Evolutionary conservation across 352 stramenopile species (phyloP).

Genomic region (Globisporangium iwayamae): DNA sequence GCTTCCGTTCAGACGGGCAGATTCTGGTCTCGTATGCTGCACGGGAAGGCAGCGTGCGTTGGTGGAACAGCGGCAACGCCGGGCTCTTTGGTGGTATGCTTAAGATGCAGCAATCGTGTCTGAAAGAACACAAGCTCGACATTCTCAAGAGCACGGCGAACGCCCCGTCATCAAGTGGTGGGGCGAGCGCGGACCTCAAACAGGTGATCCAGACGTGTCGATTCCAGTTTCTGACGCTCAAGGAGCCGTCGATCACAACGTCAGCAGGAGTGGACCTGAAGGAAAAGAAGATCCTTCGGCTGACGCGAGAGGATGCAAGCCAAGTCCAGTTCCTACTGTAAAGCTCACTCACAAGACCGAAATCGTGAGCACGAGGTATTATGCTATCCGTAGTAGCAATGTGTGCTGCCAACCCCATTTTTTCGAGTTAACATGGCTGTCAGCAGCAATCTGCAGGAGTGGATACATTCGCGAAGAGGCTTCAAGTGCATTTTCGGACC

Average conservation of each 20-base stretch:
- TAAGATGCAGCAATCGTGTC: conserved; percentile 85
- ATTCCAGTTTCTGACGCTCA: conserved; percentile 73
- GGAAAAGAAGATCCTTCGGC: conserved; percentile 56
- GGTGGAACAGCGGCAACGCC: conserved; percentile 82
- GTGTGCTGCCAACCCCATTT: no score
- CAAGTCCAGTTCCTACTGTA: conserved; percentile 80
- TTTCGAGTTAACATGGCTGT: not conserved
- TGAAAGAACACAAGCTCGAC: conserved; percentile 79
- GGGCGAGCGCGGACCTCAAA: conserved; percentile 62
- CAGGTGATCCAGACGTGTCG: conserved; percentile 84
- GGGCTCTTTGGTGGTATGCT: conserved; percentile 81
- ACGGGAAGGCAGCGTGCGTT: conserved; percentile 71
- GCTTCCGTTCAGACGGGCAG: conserved; percentile 68
- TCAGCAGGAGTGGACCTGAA: conserved; percentile 14
- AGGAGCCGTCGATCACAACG: conserved; percentile 28
- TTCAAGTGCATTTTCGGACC: not conserved
- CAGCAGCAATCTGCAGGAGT: not conserved
- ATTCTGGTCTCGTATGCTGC: conserved; percentile 83
- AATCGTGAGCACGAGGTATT: no score
- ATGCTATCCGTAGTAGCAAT: no score
- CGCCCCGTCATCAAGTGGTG: conserved; percentile 48
- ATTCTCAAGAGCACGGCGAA: conserved; percentile 38
- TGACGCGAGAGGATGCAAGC: conserved; percentile 77
- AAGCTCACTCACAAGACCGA: conserved; percentile 1
- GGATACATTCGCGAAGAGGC: not conserved